Conservation (phyloP, 2,329 filamentous ascomycete species). For the Periglandula ipomoeae region DNA sequence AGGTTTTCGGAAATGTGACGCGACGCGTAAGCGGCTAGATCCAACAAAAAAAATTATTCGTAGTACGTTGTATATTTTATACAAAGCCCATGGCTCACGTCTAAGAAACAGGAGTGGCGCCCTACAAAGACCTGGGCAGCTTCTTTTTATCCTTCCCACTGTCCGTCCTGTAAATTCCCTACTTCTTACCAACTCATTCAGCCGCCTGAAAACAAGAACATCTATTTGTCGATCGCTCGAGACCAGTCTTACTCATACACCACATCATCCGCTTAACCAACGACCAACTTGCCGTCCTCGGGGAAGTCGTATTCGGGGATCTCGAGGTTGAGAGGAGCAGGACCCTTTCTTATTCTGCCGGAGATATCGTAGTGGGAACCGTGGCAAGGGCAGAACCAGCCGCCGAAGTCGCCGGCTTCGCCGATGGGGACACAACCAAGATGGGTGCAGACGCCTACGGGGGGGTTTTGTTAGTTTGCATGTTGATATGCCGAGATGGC, state of each 20-base stretch:
- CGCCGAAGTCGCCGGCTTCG: conserved; percentile 94
- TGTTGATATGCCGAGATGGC: too few species aligned
- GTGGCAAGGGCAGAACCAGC: conserved; percentile 99
- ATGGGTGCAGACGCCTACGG: conserved; percentile 98
- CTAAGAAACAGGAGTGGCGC: conserved; percentile 24
- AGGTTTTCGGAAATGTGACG: too few species aligned
- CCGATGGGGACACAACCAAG: conserved; percentile 98
- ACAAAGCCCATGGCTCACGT: conserved; percentile 27
- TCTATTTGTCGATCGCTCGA: conserved; percentile 10
- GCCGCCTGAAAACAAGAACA: not conserved
- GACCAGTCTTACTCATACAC: conserved; percentile 13
- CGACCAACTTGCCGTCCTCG: conserved; percentile 77
- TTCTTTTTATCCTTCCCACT: not conserved
- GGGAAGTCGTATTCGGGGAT: conserved; percentile 89
- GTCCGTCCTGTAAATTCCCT: conserved; percentile 2
- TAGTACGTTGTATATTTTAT: conserved; percentile 28
- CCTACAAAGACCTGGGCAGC: conserved; percentile 12
- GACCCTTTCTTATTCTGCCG: conserved; percentile 94
- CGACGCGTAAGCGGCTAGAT: too few species aligned
- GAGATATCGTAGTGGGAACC: conserved; percentile 99
- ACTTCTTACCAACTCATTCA: conserved; percentile 11
- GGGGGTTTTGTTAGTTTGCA: not conserved
- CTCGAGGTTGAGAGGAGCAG: conserved; percentile 95
- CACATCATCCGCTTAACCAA: conserved; percentile 59
- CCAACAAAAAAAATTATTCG: conserved; percentile 4